phyloP scores from a whole-genome alignment of 2,329 filamentous ascomycete species.

The Furcasterigmium furcatum region DNA sequence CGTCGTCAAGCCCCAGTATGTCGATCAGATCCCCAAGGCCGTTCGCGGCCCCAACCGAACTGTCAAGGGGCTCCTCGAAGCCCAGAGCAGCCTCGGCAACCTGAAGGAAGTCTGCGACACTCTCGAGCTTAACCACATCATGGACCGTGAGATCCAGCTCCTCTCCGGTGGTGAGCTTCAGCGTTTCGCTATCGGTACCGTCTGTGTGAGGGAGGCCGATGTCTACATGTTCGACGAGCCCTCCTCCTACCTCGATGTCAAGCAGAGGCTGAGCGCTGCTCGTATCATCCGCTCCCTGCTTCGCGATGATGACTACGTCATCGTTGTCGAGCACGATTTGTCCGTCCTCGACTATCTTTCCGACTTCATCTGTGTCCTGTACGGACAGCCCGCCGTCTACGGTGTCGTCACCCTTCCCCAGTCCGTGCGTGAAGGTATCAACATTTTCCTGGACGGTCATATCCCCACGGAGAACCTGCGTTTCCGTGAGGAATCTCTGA shows the following conservation, averaged over 20 bases:
- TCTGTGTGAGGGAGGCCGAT: constrained; percentile 93
- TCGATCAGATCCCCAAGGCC: constrained; percentile 94
- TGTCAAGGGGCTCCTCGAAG: constrained; percentile 75
- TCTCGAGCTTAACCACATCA: constrained; percentile 83
- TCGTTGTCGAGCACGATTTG: constrained; percentile 98
- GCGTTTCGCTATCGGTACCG: constrained; percentile 93
- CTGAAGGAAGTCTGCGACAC: constrained; percentile 77
- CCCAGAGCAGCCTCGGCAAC: constrained; percentile 74
- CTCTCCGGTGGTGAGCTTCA: constrained; percentile 98
- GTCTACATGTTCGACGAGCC: constrained; percentile 99
- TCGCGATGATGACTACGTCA: constrained; percentile 88
- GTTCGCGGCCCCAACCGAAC: constrained; percentile 78
- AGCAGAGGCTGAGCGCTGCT: constrained; percentile 92
- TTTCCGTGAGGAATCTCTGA: constrained; percentile 94
- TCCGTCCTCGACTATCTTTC: constrained; percentile 98
- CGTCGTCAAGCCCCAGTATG: constrained; percentile 98
- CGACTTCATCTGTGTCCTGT: constrained; percentile 96
- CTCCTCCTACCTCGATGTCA: constrained; percentile 98
- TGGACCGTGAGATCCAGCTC: constrained; percentile 84
- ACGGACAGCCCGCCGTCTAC: constrained; percentile 92
- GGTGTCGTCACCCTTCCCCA: constrained; percentile 95
- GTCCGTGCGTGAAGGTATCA: constrained; percentile 98
- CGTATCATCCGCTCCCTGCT: constrained; percentile 89
- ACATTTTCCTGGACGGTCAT: constrained; percentile 97
- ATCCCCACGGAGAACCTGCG: constrained; percentile 98